phyloP scores from a whole-genome alignment of 331 rosid species.

The Rosa hybrid region DNA sequence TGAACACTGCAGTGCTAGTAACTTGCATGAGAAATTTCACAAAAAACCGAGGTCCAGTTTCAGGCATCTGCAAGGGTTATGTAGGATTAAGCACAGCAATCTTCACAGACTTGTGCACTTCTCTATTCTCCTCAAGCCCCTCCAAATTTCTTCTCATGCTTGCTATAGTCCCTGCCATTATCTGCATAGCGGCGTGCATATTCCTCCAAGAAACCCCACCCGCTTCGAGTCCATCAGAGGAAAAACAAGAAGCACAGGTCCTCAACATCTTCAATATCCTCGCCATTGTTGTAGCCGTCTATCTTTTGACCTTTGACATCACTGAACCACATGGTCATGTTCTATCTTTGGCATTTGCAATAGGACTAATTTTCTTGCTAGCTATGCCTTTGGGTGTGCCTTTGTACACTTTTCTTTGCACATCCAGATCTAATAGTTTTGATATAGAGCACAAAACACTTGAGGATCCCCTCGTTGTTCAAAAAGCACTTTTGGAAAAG shows the following conservation, averaged over 20 bases:
- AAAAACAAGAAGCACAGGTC: constrained; percentile 12
- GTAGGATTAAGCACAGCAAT: constrained; percentile 25
- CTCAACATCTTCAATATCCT: constrained; percentile 2
- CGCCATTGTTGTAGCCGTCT: constrained; percentile 17
- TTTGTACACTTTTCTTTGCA: neutral
- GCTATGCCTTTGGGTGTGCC: constrained; percentile 22
- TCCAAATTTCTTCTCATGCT: constrained; percentile 19
- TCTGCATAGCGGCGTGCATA: neutral
- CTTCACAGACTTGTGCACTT: constrained; percentile 23
- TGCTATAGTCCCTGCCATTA: constrained; percentile 13
- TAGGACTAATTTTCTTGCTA: constrained; percentile 4
- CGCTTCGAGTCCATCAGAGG: neutral
- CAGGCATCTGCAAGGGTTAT: constrained; percentile 16
- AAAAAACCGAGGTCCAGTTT: constrained; percentile 17
- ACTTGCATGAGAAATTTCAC: constrained; percentile 21
- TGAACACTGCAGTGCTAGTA: constrained; percentile 26
- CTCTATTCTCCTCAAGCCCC: constrained; percentile 21
- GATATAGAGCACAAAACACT: neutral
- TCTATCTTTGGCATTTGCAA: constrained; percentile 8
- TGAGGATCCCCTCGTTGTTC: constrained; percentile 6
- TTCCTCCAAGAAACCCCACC: constrained; percentile 9
- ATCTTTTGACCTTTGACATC: constrained; percentile 15
- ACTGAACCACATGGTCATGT: constrained; percentile 1
- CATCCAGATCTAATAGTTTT: neutral
- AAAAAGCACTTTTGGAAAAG: neutral